Conservation (phyloP, 495 filamentous ascomycete genomes). For the Friedmanniomyces endolithicus region DNA sequence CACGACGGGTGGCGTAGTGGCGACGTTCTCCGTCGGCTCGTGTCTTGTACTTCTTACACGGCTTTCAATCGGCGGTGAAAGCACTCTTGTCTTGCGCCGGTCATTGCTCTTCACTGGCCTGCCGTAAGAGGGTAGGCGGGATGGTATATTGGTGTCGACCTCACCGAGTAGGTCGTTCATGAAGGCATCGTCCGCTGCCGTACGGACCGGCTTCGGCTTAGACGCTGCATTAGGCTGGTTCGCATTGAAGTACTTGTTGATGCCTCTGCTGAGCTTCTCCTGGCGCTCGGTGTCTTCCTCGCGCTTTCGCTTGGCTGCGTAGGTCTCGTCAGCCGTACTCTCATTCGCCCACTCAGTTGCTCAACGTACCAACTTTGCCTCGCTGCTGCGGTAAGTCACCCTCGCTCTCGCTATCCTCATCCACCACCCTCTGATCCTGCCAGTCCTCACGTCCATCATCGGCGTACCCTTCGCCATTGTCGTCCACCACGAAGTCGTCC, state of each 20-base stretch:
- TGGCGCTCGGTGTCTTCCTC: slow-evolving; percentile 80
- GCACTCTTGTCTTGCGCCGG: slow-evolving; percentile 61
- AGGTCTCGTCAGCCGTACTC: not conserved
- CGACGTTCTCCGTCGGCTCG: slow-evolving; percentile 17
- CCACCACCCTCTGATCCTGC: slow-evolving; percentile 50
- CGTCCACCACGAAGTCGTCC: slow-evolving; percentile 85
- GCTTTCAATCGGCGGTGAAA: slow-evolving; percentile 58
- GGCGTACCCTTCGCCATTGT: slow-evolving; percentile 50
- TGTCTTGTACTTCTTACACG: slow-evolving; percentile 18
- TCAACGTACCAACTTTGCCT: slow-evolving; percentile 48
- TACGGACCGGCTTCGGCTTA: slow-evolving; percentile 59
- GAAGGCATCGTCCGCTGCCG: slow-evolving; percentile 77
- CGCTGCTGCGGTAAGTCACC: slow-evolving; percentile 49
- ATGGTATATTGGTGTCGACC: slow-evolving; percentile 63
- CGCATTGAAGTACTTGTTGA: slow-evolving; percentile 84
- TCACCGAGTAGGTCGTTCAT: slow-evolving; percentile 74
- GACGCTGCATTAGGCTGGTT: slow-evolving; percentile 46
- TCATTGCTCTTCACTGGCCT: slow-evolving; percentile 59
- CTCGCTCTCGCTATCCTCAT: slow-evolving; percentile 57
- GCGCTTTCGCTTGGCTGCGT: slow-evolving; percentile 65
- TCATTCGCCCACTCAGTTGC: not conserved
- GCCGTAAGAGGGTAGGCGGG: slow-evolving; percentile 17
- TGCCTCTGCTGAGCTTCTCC: slow-evolving; percentile 78
- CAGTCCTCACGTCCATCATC: slow-evolving; percentile 97
- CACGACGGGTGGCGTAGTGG: slow-evolving; percentile 32